Percentiles rank a stretch among this genome's conserved stretches.
phyloP scores from a whole-genome alignment of 2,329 filamentous ascomycete genomes.

The Pseudogymnoascus sp. region DNA sequence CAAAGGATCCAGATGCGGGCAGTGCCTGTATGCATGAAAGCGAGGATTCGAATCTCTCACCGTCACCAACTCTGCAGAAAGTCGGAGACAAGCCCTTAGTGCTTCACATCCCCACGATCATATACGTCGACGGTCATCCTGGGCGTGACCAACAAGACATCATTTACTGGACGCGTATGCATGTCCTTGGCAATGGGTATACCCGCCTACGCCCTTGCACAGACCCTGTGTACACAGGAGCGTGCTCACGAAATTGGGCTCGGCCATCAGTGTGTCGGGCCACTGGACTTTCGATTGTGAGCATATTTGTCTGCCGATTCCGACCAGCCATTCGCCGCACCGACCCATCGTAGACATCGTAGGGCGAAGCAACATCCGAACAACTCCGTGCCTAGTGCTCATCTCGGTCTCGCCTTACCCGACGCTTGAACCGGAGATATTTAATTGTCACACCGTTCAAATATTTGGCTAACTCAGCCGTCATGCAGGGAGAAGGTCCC shows the following conservation, averaged over 20 bases:
- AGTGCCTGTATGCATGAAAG: neutral
- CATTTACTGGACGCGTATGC: slow-evolving; percentile 3
- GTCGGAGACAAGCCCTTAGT: neutral
- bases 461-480: neutral
- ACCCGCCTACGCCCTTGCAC: neutral
- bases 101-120: neutral
- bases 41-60: neutral
- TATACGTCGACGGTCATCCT: neutral
- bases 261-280: neutral
- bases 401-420: neutral
- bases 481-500: neutral
- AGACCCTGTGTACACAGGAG: neutral
- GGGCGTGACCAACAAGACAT: neutral
- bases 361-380: neutral
- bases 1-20: neutral
- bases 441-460: neutral
- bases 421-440: neutral
- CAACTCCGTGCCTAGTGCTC: neutral
- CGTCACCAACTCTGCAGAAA: slow-evolving; percentile 2
- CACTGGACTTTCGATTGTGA: neutral
- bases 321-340: neutral
- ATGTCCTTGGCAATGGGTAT: neutral
- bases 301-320: neutral
- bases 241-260: neutral
- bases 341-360: neutral